Evolutionary conservation across 2,329 filamentous ascomycete species (phyloP).

Genomic region (Calonectria pauciramosa): DNA sequence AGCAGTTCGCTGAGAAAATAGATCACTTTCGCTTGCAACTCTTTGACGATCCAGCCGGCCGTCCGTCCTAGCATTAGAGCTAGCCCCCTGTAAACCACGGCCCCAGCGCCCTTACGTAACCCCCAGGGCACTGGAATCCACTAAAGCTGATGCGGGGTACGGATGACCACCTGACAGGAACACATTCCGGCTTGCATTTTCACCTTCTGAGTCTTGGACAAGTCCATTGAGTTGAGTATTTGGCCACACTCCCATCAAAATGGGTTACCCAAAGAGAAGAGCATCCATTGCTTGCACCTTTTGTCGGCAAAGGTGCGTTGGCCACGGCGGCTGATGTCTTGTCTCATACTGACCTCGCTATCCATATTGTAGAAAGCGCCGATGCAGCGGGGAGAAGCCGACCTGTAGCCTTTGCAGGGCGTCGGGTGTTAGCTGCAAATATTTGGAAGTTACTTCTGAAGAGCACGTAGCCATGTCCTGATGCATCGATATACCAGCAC

Average conservation of each 20-base stretch:
- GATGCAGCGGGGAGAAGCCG: neutral
- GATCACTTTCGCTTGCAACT: too few relatives aligned
- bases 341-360: neutral
- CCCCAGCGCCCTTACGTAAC: neutral
- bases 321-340: neutral
- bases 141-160: too few relatives aligned
- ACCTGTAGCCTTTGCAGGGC: neutral
- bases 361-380: neutral
- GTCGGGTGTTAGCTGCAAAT: neutral
- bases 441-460: neutral
- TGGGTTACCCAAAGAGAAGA: neutral
- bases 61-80: neutral
- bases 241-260: neutral
- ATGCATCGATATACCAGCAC: neutral
- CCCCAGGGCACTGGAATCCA: neutral
- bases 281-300: neutral
- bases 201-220: neutral
- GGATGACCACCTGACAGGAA: neutral
- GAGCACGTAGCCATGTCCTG: neutral
- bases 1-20: too few relatives aligned
- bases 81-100: neutral
- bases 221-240: neutral
- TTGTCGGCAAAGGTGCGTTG: neutral
- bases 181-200: neutral
- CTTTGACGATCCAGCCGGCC: too few relatives aligned